These are phyloP conservation scores for Colletotrichum sp. DNA, from an alignment of 2,329 filamentous ascomycete genomes.

Conservation along the genomic window DNA sequence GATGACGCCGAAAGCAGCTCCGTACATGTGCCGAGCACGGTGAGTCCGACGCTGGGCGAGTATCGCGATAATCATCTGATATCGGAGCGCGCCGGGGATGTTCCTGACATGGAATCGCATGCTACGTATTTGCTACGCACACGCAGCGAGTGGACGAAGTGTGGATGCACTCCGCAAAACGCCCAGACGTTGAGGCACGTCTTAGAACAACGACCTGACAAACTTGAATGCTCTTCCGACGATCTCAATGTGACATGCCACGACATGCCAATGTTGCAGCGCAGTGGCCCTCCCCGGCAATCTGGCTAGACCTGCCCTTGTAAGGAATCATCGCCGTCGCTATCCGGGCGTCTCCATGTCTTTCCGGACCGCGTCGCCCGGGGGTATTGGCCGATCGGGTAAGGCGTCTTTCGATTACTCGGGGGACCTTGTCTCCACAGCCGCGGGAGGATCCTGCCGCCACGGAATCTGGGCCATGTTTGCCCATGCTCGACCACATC, in stretches of 20 bases:
- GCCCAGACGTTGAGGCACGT: background rate
- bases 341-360: background rate
- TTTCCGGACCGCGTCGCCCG: background rate
- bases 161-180: constrained; percentile 13
- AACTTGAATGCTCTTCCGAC: background rate
- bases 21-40: constrained; percentile 5
- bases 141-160: background rate
- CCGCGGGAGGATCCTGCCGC: constrained; percentile 12
- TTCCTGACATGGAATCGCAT: constrained; percentile 2
- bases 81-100: constrained; percentile 1
- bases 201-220: background rate
- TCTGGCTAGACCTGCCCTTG: constrained; percentile 13
- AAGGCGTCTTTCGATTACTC: background rate
- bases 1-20: background rate
- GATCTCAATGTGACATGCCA: constrained; percentile 10
- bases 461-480: background rate
- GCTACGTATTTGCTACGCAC: background rate
- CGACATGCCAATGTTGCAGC: constrained; percentile 4
- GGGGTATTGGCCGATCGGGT: background rate
- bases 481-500: background rate
- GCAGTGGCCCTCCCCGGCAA: background rate
- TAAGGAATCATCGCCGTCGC: background rate
- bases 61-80: constrained; percentile 7
- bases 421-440: background rate
- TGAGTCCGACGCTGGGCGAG: background rate